Evolutionary conservation across 2,329 filamentous ascomycete genomes (phyloP).

Genomic region (Lojkania enalia): DNA sequence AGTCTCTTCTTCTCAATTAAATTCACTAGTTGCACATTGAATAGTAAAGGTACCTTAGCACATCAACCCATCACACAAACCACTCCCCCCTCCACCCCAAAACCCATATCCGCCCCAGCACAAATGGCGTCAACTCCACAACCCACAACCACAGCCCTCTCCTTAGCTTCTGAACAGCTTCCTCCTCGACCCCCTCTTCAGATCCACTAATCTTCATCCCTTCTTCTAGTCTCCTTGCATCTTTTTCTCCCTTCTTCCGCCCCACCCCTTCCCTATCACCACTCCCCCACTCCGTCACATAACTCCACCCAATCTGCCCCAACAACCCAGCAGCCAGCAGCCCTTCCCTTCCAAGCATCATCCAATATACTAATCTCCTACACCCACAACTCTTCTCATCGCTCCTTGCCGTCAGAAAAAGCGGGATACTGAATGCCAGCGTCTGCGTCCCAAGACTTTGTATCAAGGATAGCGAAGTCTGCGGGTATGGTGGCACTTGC

Average conservation of each 20-base stretch:
- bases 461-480: constrained; percentile 10
- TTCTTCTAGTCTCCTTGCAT: too few species aligned
- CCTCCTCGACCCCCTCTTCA: constrained; percentile 3
- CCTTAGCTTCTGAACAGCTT: constrained; percentile 7
- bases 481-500: constrained; percentile 6
- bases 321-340: constrained; percentile 8
- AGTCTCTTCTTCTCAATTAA: too few species aligned
- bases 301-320: constrained; percentile 13
- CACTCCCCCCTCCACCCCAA: constrained; percentile 15
- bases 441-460: constrained; percentile 22
- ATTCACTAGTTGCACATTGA: too few species aligned
- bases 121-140: constrained; percentile 22
- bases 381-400: constrained; percentile 9
- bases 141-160: constrained; percentile 20
- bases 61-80: constrained; percentile 16
- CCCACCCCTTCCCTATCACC: neutral
- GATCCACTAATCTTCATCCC: too few species aligned
- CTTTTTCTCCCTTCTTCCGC: constrained; percentile 8
- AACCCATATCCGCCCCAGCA: constrained; percentile 20
- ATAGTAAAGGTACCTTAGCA: too few species aligned
- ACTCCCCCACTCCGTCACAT: constrained; percentile 1
- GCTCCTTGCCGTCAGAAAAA: constrained; percentile 17
- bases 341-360: constrained; percentile 7
- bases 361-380: constrained; percentile 18
- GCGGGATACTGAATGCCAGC: constrained; percentile 23